These are phyloP conservation scores for Rehmannia glutinosa DNA, from an alignment of 257 asterid genomes.

Conservation along the genomic window DNA sequence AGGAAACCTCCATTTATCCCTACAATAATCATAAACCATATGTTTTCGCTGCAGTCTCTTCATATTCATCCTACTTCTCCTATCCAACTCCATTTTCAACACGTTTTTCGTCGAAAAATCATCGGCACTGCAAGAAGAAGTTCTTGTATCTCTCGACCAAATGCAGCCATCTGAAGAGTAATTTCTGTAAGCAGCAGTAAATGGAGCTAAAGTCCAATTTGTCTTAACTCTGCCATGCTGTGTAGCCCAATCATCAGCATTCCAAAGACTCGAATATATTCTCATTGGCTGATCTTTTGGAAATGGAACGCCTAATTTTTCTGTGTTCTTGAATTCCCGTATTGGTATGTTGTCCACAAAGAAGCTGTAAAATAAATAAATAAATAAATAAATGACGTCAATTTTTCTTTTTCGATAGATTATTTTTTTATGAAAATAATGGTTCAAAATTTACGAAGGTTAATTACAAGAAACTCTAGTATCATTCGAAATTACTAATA, in stretches of 20 bases:
- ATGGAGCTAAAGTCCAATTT: conserved; percentile 72
- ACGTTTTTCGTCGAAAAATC: conserved; percentile 24
- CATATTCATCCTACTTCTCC: conserved; percentile 39
- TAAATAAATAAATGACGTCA: neutral
- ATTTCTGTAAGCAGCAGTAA: conserved; percentile 57
- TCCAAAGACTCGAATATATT: conserved; percentile 70
- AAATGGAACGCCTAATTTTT: conserved; percentile 45
- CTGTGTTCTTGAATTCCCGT: conserved; percentile 68
- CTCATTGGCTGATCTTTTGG: conserved; percentile 71
- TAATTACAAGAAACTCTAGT: no score
- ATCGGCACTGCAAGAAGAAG: conserved; percentile 30
- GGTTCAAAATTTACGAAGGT: no score
- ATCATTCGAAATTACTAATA: no score
- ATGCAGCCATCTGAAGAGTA: conserved; percentile 49
- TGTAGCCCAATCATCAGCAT: conserved; percentile 84
- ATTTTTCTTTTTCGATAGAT: no score
- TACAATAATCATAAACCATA: conserved; percentile 76
- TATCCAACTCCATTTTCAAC: conserved; percentile 43
- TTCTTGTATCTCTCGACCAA: conserved; percentile 44
- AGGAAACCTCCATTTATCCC: conserved; percentile 70
- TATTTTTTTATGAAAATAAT: no score
- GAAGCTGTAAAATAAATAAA: conserved; percentile 33
- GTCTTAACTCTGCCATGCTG: conserved; percentile 72
- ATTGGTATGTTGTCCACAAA: conserved; percentile 64
- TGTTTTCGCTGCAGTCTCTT: conserved; percentile 41